Evolutionary conservation across 2,329 filamentous ascomycete species (phyloP).

Genomic region (Fusarium armeniacum): DNA sequence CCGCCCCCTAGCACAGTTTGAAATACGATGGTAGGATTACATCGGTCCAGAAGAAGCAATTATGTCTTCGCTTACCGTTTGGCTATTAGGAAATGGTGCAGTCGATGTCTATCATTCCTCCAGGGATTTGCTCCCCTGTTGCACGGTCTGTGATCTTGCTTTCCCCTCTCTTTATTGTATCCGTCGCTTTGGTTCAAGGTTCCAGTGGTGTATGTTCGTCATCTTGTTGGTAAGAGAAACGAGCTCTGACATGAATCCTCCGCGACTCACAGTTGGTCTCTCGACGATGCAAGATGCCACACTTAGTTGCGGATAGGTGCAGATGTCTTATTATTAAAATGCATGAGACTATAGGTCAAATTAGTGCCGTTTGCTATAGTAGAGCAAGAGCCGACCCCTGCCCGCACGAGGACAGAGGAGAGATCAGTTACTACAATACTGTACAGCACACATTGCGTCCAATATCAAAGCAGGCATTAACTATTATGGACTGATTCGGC

Average conservation of each 20-base stretch:
- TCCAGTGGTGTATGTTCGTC: background rate
- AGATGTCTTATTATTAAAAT: conserved; percentile 9
- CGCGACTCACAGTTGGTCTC: background rate
- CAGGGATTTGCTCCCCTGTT: background rate
- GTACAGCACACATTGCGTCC: background rate
- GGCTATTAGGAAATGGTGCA: background rate
- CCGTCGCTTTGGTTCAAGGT: background rate
- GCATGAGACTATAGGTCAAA: background rate
- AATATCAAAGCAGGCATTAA: background rate
- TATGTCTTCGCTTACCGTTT: conserved; percentile 3
- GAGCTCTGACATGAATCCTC: background rate
- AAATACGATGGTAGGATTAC: background rate
- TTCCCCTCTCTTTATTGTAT: conserved; percentile 7
- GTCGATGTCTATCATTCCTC: background rate
- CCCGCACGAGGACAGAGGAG: background rate
- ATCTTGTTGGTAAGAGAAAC: background rate
- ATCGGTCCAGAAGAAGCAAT: conserved; percentile 15
- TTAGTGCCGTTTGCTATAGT: background rate
- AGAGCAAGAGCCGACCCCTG: conserved; percentile 6
- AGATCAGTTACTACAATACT: background rate
- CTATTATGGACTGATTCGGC: conserved; percentile 15
- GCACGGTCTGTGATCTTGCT: conserved; percentile 4
- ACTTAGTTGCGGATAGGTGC: conserved; percentile 20
- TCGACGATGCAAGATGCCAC: conserved; percentile 16
- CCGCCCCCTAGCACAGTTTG: background rate